A percentile compares a stretch with the other conserved stretches of the same genome.
phyloP scores from a whole-genome alignment of 2,329 filamentous ascomycete species.

The Monascus ruber region DNA sequence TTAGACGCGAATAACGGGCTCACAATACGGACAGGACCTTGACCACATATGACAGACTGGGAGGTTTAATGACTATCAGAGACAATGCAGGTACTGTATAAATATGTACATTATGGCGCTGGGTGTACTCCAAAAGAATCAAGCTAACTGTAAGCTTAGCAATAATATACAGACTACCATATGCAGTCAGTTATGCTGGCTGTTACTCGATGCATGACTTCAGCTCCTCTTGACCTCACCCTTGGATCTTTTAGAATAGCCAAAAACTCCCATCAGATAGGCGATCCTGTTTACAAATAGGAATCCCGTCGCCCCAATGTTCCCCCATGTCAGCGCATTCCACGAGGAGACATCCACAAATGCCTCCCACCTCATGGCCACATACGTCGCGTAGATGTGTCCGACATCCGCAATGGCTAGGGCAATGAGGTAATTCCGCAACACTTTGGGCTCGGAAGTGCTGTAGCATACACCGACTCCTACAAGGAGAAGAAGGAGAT shows the following conservation, averaged over 20 bases:
- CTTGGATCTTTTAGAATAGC: conserved; percentile 23
- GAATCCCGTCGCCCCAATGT: conserved; percentile 53
- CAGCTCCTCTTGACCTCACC: conserved; percentile 29
- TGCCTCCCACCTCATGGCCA: conserved; percentile 45
- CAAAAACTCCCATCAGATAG: conserved; percentile 52
- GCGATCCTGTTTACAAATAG: conserved; percentile 46
- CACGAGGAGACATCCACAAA: conserved; percentile 46
- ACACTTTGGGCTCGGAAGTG: conserved; percentile 53
- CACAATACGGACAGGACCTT: conserved; percentile 26
- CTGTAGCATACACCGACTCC: conserved; percentile 53
- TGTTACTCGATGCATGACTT: background rate
- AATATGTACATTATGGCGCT: too few relatives aligned
- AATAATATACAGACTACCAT: too few relatives aligned
- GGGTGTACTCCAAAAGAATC: too few relatives aligned
- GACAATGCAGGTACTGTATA: too few relatives aligned
- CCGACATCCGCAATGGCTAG: conserved; percentile 55
- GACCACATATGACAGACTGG: conserved; percentile 20
- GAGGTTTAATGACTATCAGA: conserved; percentile 4
- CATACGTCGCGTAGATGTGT: conserved; percentile 52
- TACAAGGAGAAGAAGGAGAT: conserved; percentile 53
- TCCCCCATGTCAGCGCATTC: conserved; percentile 65
- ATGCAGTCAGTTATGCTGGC: too few relatives aligned
- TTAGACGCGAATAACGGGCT: conserved; percentile 25
- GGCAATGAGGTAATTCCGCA: conserved; percentile 56
- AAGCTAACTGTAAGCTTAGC: too few relatives aligned